Percentiles rank a stretch among this genome's conserved stretches.
These are phyloP conservation scores for Silene noctiflora DNA, from an alignment of 179 eudicot species.

Conservation along the genomic window DNA sequence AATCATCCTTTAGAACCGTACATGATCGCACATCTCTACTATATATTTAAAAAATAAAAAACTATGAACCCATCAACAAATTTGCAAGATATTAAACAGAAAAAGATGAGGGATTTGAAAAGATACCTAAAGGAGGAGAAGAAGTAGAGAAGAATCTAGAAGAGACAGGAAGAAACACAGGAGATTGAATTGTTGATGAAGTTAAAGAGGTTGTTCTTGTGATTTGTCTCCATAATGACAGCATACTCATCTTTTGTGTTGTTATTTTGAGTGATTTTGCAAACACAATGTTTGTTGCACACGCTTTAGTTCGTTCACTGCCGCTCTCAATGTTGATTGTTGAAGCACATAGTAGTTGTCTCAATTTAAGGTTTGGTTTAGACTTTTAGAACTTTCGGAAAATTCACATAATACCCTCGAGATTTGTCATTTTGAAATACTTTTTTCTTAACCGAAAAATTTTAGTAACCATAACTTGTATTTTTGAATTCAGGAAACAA, in stretches of 20 bases:
- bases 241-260: slow-evolving; percentile 24
- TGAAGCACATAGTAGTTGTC: no score
- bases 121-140: slow-evolving; percentile 45
- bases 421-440: no score
- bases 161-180: slow-evolving; percentile 26
- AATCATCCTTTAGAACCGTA: no score
- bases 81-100: not conserved
- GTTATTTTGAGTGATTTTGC: not conserved
- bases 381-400: no score
- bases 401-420: no score
- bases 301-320: not conserved
- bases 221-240: slow-evolving; percentile 45
- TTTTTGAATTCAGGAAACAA: no score
- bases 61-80: not conserved
- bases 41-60: no score
- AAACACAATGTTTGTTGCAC: not conserved
- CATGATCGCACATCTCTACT: no score
- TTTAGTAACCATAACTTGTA: no score
- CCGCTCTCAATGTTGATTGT: no score
- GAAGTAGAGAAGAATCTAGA: slow-evolving; percentile 55
- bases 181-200: slow-evolving; percentile 16
- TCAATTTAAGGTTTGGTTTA: no score
- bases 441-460: no score
- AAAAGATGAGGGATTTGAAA: not conserved
- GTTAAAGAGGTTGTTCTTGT: slow-evolving; percentile 23